A percentile compares a stretch with the other conserved stretches of the same genome.
These are phyloP conservation scores for Ramaria rubella DNA, from an alignment of 768 basidiomycete genomes.

Conservation along the genomic window DNA sequence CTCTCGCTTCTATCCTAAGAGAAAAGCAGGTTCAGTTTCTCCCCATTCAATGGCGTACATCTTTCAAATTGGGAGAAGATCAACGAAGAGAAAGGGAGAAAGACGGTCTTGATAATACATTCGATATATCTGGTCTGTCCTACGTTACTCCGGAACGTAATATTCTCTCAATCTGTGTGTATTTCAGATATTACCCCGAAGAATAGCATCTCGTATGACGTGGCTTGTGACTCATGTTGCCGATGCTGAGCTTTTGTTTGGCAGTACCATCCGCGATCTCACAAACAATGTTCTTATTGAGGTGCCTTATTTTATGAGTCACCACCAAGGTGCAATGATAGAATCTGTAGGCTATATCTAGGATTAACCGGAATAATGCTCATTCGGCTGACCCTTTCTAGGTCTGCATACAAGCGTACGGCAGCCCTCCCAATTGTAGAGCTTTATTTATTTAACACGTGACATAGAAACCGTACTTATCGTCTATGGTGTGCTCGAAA, in stretches of 20 bases:
- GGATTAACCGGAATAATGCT: background rate
- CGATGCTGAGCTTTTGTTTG: background rate
- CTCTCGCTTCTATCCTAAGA: slow-evolving; percentile 34
- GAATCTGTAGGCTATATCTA: slow-evolving; percentile 26
- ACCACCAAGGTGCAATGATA: slow-evolving; percentile 36
- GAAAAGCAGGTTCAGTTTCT: slow-evolving; percentile 35
- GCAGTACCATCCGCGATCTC: slow-evolving; percentile 29
- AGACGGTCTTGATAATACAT: slow-evolving; percentile 37
- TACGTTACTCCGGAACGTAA: background rate
- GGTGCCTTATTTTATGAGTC: slow-evolving; percentile 39
- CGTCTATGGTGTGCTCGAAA: slow-evolving; percentile 37
- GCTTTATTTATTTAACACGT: background rate
- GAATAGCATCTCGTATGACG: slow-evolving; percentile 32
- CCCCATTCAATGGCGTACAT: slow-evolving; percentile 37
- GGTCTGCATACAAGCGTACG: slow-evolving; percentile 30
- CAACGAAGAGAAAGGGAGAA: slow-evolving; percentile 30
- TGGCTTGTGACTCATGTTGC: background rate
- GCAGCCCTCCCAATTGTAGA: background rate
- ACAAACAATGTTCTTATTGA: slow-evolving; percentile 36
- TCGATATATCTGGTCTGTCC: slow-evolving; percentile 27
- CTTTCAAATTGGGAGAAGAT: slow-evolving; percentile 28
- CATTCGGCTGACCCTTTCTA: background rate
- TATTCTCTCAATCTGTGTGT: background rate
- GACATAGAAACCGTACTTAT: slow-evolving; percentile 31
- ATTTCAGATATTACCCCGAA: slow-evolving; percentile 33